A percentile compares a stretch with the other conserved stretches of the same genome.
Conservation (phyloP, 176 grass and related monocot genomes). For the Musa schizocarpa region DNA sequence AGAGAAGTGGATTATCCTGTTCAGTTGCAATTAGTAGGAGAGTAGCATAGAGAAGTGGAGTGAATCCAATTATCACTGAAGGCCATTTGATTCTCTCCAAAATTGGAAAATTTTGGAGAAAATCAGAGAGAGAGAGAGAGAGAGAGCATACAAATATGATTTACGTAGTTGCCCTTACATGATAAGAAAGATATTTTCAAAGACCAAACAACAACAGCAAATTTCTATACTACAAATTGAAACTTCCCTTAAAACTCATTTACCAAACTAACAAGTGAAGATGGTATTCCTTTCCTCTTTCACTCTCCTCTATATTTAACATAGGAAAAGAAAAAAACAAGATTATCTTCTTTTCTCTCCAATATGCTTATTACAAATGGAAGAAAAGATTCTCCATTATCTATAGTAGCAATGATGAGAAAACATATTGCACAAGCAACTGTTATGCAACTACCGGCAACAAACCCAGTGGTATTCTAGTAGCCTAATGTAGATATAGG, state of each 20-base stretch:
- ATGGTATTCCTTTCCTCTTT: not conserved
- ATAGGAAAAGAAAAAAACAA: not conserved
- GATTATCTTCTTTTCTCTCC: not conserved
- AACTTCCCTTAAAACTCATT: not conserved
- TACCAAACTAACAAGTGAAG: not conserved
- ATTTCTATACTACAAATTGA: no score
- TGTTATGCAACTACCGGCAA: not conserved
- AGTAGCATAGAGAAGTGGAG: no score
- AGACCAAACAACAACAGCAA: no score
- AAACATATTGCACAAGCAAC: not conserved
- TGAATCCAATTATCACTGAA: no score
- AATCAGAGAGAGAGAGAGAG: no score
- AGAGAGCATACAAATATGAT: no score
- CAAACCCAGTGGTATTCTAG: not conserved
- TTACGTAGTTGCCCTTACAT: no score
- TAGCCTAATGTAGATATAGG: not conserved
- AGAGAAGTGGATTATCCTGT: no score
- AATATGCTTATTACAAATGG: not conserved
- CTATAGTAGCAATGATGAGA: not conserved
- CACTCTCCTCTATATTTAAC: not conserved
- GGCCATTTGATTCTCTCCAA: no score
- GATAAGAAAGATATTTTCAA: no score
- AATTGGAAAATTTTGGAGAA: no score
- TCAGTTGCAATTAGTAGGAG: no score
- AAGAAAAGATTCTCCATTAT: not conserved